These are phyloP conservation scores for Hygrocybe coccinea DNA, from an alignment of 768 basidiomycete genomes.

Conservation along the genomic window DNA sequence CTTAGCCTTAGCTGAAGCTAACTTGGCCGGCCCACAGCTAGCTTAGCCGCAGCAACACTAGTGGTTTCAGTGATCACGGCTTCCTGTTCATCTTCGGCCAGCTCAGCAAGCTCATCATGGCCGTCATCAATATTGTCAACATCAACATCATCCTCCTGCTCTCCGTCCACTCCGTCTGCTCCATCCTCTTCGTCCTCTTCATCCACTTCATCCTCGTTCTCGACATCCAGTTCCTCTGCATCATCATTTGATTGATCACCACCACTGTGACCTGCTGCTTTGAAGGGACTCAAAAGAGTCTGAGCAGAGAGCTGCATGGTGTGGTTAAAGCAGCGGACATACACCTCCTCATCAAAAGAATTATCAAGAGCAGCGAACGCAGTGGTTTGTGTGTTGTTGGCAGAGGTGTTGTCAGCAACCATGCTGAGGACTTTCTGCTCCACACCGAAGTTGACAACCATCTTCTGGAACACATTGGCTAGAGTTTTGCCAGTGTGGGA, in stretches of 20 bases:
- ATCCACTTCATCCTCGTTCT: conserved; percentile 7
- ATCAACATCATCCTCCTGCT: neutral
- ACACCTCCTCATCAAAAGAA: conserved; percentile 23
- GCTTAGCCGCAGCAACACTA: too few species aligned
- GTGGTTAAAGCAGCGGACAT: conserved; percentile 36
- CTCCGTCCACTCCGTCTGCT: too few species aligned
- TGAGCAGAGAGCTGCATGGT: conserved; percentile 36
- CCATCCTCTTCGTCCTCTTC: neutral
- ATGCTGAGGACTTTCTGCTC: conserved; percentile 31
- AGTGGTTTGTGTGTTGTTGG: conserved; percentile 32
- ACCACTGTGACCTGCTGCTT: conserved; percentile 13
- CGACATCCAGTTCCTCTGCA: neutral
- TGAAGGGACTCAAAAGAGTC: conserved; percentile 29
- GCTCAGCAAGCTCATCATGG: neutral
- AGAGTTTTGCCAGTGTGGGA: conserved; percentile 7
- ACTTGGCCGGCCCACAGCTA: too few species aligned
- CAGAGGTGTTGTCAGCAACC: conserved; percentile 34
- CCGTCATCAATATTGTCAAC: neutral
- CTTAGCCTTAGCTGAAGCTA: too few species aligned
- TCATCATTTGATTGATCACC: neutral
- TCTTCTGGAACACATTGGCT: conserved; percentile 19
- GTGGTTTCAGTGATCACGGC: neutral
- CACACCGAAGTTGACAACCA: conserved; percentile 34
- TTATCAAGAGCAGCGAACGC: conserved; percentile 19
- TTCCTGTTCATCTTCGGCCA: neutral